Conservation (phyloP, 306 rosid species). For the Quercus alba region DNA sequence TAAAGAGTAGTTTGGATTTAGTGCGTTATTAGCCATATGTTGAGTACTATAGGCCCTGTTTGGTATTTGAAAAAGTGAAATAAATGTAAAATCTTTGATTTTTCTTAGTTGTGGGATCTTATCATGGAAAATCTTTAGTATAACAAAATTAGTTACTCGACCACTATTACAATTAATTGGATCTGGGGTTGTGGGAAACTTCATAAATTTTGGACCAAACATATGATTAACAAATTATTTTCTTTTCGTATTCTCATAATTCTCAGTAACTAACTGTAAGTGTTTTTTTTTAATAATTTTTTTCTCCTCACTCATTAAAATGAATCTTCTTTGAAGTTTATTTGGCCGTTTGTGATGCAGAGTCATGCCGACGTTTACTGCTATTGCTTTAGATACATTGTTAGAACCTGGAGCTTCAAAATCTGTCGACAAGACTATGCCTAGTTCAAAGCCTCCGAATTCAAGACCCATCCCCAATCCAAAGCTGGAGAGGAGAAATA, state of each 20-base stretch:
- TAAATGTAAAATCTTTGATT: background rate
- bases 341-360: conserved; percentile 39
- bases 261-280: background rate
- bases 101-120: background rate
- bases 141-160: background rate
- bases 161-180: background rate
- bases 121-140: background rate
- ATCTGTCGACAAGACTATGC: conserved; percentile 55
- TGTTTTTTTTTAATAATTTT: too few species aligned
- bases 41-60: background rate
- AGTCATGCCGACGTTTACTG: conserved; percentile 79
- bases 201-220: background rate
- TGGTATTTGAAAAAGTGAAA: background rate
- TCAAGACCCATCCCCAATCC: conserved; percentile 34
- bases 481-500: conserved; percentile 58
- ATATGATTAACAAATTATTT: background rate
- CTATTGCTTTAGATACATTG: conserved; percentile 82
- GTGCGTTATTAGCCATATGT: background rate
- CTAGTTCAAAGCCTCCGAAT: conserved; percentile 47
- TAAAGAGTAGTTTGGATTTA: background rate
- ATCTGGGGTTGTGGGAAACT: background rate
- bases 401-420: conserved; percentile 75
- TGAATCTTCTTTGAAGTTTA: conserved; percentile 2
- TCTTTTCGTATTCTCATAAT: background rate
- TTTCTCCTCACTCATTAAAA: background rate